Evolutionary conservation across 169 alveolate genomes (phyloP).

Genomic region (Eimeria brunetti): DNA sequence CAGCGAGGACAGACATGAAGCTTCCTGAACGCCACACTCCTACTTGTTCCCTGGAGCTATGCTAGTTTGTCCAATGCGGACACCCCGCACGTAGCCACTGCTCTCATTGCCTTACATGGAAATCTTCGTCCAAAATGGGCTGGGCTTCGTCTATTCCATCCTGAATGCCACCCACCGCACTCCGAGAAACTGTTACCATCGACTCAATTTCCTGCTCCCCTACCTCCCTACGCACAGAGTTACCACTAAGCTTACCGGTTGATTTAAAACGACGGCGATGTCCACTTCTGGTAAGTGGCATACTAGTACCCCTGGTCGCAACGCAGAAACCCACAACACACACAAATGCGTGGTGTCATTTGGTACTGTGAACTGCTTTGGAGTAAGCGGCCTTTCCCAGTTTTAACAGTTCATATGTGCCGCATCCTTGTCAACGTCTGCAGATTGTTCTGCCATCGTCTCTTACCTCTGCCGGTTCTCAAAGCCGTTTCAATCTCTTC

Average conservation of each 20-base stretch:
- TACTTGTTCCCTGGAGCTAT: neutral
- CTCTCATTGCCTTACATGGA: neutral
- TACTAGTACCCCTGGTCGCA: slow-evolving; percentile 15
- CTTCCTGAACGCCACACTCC: neutral
- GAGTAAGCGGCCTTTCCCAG: neutral
- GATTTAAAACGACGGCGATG: neutral
- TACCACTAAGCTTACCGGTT: neutral
- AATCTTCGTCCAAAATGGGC: slow-evolving; percentile 1
- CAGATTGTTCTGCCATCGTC: neutral
- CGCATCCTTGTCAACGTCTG: neutral
- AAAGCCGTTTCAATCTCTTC: slow-evolving; percentile 25
- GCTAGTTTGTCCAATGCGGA: neutral
- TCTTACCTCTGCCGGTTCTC: slow-evolving; percentile 10
- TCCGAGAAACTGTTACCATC: neutral
- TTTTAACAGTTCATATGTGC: neutral
- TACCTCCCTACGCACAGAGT: neutral
- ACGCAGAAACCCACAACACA: neutral
- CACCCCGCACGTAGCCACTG: neutral
- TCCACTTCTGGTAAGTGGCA: slow-evolving; percentile 16
- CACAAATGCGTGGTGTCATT: neutral
- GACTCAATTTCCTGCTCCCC: neutral
- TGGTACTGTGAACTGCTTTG: neutral
- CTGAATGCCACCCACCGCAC: neutral
- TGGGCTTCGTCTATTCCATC: slow-evolving; percentile 8
- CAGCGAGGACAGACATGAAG: neutral